Evolutionary conservation across 2,329 filamentous ascomycete genomes (phyloP), one percentile per base, ranked within the genome.

Genomic region (Neophaeococcomyces mojaviensis): DNA sequence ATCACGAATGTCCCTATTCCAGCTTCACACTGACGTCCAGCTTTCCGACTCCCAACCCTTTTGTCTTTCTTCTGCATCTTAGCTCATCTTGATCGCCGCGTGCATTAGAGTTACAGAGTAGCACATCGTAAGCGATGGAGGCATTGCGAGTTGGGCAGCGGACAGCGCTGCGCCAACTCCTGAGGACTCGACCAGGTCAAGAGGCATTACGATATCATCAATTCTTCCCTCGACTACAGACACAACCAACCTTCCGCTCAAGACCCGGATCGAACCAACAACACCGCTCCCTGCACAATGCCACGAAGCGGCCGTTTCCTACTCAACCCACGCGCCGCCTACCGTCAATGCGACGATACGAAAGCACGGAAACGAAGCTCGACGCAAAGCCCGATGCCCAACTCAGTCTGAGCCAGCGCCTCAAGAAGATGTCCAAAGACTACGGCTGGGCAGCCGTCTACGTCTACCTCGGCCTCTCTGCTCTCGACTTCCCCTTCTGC

Each of bases 391-490:
- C 28, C 48, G 44, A 37, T 33, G 51, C 35, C 48, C 56, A 19
- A 44, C 55, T 19, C 42, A 55, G 18, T 48, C 64, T 92, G 34
- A 82, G 82, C 2, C 80, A 81, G 52, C 77, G 84, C 20, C 70
- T 97, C 61, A 88, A 83, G 66, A 88, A 86, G 62, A 77, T 98
- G 37, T 88, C 84, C 2, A 81, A 83, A 53, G 90, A 97, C 65
- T 98, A 98, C 65, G 92, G 92, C 33, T 97, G 89, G 88, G 78
- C 86, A 3, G 89, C 89, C 1, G 67, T 96, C 4, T 90, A 88
- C n/a, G 86, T 98, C 12, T 98, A 98, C 65, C 66, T 96, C 9
- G 74, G 73, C 1, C 69, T 98, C 45, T 89, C 86, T 34, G 84
- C 86, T 31, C 69, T 95, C 42, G 92, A 98, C 67, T 94, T 97